Evolutionary conservation across 352 stramenopile genomes (phyloP).

Genomic region (Phytophthora pseudosyringae): DNA sequence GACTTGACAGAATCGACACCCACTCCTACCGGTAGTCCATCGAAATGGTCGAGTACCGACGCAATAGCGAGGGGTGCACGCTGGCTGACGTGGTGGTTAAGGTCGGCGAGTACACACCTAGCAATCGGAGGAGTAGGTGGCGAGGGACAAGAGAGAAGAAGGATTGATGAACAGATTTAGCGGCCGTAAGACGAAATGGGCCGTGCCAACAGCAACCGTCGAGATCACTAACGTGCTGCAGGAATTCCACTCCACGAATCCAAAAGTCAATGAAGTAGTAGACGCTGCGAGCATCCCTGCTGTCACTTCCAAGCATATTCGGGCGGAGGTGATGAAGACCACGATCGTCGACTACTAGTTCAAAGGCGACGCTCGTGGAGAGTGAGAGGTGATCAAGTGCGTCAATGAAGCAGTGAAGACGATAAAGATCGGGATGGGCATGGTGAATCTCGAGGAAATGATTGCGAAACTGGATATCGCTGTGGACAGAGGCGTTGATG

Average conservation of each 20-base stretch:
- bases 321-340: background rate
- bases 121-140: too few relatives aligned
- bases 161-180: background rate
- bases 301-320: background rate
- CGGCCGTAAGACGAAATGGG: background rate
- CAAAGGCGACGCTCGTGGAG: constrained; percentile 1
- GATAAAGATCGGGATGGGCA: constrained; percentile 18
- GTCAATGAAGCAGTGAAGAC: constrained; percentile 5
- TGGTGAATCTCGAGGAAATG: constrained; percentile 1
- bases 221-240: background rate
- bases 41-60: background rate
- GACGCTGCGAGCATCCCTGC: background rate
- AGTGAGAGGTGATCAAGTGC: constrained; percentile 12
- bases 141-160: background rate
- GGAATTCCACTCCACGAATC: background rate
- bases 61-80: background rate
- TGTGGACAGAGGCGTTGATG: constrained; percentile 11
- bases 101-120: background rate
- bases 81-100: background rate
- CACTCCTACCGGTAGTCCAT: too few relatives aligned
- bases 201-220: background rate
- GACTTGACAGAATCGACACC: constrained; percentile 8
- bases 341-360: constrained; percentile 15
- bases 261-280: background rate
- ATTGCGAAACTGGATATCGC: constrained; percentile 1